Base-by-base conservation (phyloP, 192 early-diverging fungal species). In the Gonapodya sp. region DNA sequence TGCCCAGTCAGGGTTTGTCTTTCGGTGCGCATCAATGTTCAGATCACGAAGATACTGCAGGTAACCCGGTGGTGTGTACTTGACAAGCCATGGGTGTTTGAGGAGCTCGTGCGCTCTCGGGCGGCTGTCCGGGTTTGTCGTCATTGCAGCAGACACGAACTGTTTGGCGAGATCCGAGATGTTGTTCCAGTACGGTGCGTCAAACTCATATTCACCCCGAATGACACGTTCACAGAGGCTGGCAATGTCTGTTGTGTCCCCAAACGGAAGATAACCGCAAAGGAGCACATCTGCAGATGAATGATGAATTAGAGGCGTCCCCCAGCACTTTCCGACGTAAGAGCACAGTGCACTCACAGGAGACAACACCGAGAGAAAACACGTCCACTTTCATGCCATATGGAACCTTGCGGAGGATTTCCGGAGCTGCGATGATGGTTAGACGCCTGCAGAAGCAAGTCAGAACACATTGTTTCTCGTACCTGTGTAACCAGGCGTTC, bases 151-250 rank as follows among this genome's bases (percentile, higher is more conserved):
- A 1, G 83, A 73, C 35, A 93, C 86, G 73, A 93, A 90, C 64
- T 92, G 86, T 77, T 90, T 89, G 18, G 92, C 92, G 80, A 87
- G 87, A 0, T 89, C 86, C 32, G 93, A 92, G 34, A 94, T 86
- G n/a, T 86, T 81, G 79, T 95, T 92, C 96, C 96, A 97, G 84
- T 92, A 91, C 0, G 92, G 92, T 36, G 89, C 84, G 2, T 92
- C 92, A 83, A 96, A 97, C 36, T 88, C 86, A 84, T 93, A 96
- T 36, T 88, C 86, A 24, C 93, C 93, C 24, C 87, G 85, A 83
- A 91, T 84, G 78, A 94, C 92, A 82, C 91, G 91, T 35, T 89
- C 83, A 33, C 75, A 77, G 18, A 34, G 14, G 30, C 8, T 16
- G 24, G 46, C 46, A 64, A 64, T 64, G 46, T 64, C 46, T 8